Evolutionary conservation across 2,329 filamentous ascomycete genomes (phyloP).

Genomic region (Podosphaera fusca): DNA sequence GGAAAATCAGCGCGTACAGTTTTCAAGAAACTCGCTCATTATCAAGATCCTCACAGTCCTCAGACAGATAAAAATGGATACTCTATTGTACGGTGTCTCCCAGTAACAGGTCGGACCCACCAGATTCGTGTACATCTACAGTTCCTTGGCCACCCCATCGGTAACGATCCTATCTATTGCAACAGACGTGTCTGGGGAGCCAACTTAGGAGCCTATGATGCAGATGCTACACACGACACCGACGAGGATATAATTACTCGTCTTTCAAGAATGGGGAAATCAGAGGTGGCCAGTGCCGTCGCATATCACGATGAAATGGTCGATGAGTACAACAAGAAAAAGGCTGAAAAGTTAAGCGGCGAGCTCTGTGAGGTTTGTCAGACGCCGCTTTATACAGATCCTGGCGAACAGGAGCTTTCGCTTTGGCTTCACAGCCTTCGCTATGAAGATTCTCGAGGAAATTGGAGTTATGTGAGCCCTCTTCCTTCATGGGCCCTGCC

Average conservation of each 20-base stretch:
- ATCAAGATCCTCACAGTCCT: conserved; percentile 24
- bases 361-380: conserved; percentile 58
- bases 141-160: conserved; percentile 81
- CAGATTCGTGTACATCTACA: conserved; percentile 90
- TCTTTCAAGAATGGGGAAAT: conserved; percentile 77
- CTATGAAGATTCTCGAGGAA: conserved; percentile 63
- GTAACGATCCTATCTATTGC: conserved; percentile 94
- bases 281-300: conserved; percentile 72
- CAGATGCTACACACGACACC: conserved; percentile 42
- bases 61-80: conserved; percentile 44
- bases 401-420: conserved; percentile 68
- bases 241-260: conserved; percentile 81
- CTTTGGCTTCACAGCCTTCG: conserved; percentile 84
- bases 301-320: conserved; percentile 91
- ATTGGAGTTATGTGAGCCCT: conserved; percentile 70
- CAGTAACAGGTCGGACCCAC: conserved; percentile 82
- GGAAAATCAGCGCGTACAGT: conserved; percentile 79
- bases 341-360: conserved; percentile 85
- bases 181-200: conserved; percentile 82
- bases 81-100: conserved; percentile 82
- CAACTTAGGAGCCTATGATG: conserved; percentile 44
- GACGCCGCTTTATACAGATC: conserved; percentile 82
- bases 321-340: conserved; percentile 67
- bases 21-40: conserved; percentile 83
- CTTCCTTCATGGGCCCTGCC: conserved; percentile 75